Evolutionary conservation across 371 early-diverging fungal species (phyloP), one percentile per base, ranked within the genome.

Genomic region (Mortierella sp.): DNA sequence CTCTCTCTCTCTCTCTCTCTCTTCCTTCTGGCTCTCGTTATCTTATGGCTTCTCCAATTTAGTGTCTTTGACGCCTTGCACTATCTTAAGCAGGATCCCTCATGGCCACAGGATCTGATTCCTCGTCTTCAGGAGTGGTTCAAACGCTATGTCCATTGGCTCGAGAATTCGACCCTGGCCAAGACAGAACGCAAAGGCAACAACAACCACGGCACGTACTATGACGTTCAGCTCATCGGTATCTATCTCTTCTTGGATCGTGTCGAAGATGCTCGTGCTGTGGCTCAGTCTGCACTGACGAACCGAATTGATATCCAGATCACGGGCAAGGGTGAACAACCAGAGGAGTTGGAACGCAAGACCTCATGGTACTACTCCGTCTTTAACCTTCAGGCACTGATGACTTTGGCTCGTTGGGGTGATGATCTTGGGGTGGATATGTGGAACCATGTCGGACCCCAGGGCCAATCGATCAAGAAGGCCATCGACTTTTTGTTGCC

Each of bases 141-240:
- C 59, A 62, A 68, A 0, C 66, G 69, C n/a, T 88, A 87, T 71
- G 66, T 81, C n/a, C 46, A 66, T 12, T 88, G 88, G 88, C 76
- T 88, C 2, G 74, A 74, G 21, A 76, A 75, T 1, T 84, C 84
- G 16, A 72, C 76, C 5, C 68, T 83, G 47, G 88, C 85, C 21
- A 61, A 73, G 44, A 56, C 64, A 55, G 87, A 87, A 57, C 61
- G 67, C 7, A 48, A 61, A n/a, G 63, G 82, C 11, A 64, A 81
- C 62, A 85, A 87, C 64, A 86, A 86, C 65, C 89, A 87, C 43
- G 89, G 86, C 63, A 83, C 77, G 18, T 84, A 82, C 61, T 83
- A 77, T 64, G 85, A 88, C 64, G 80, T 86, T 16, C 88, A 88
- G 57, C 68, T 73, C 44, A 65, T 81, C 47, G 58, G 81, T 7